These are phyloP conservation scores for Peronospora destructor DNA, from an alignment of 352 stramenopile species.

Conservation along the genomic window DNA sequence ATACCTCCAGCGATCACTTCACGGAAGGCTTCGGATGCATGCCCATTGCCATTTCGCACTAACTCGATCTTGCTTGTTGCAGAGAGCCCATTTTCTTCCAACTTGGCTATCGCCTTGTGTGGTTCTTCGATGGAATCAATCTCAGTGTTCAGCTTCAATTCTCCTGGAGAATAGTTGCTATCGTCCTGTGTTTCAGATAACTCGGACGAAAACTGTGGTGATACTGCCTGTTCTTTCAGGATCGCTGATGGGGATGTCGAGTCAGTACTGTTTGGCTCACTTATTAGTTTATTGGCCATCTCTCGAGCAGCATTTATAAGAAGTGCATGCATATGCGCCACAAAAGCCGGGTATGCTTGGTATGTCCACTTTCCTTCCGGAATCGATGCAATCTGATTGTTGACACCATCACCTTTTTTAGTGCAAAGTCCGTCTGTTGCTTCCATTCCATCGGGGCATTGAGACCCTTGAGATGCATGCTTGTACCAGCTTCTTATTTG, in stretches of 20 bases:
- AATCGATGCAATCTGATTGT: constrained; percentile 49
- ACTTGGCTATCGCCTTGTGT: constrained; percentile 8
- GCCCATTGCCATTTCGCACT: no score
- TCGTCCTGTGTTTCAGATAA: background rate
- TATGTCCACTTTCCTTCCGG: constrained; percentile 41
- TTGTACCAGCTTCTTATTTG: no score
- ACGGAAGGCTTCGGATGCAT: no score
- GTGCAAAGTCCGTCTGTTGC: constrained; percentile 36
- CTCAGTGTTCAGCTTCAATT: no score
- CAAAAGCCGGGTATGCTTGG: constrained; percentile 44
- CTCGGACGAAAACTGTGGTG: no score
- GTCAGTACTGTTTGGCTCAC: background rate
- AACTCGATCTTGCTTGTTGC: background rate
- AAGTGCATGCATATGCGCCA: constrained; percentile 43
- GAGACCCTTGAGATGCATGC: constrained; percentile 30
- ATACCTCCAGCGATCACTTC: background rate
- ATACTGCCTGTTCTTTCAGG: background rate
- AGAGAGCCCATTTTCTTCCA: constrained; percentile 4
- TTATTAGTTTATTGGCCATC: constrained; percentile 16
- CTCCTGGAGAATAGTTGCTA: background rate
- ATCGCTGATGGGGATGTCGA: background rate
- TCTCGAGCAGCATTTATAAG: constrained; percentile 34
- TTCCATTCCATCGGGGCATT: constrained; percentile 40
- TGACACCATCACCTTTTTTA: constrained; percentile 31
- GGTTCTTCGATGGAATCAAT: background rate